These are phyloP conservation scores for Candida glucosophila DNA, from an alignment of 1,139 yeast genomes.

Conservation along the genomic window DNA sequence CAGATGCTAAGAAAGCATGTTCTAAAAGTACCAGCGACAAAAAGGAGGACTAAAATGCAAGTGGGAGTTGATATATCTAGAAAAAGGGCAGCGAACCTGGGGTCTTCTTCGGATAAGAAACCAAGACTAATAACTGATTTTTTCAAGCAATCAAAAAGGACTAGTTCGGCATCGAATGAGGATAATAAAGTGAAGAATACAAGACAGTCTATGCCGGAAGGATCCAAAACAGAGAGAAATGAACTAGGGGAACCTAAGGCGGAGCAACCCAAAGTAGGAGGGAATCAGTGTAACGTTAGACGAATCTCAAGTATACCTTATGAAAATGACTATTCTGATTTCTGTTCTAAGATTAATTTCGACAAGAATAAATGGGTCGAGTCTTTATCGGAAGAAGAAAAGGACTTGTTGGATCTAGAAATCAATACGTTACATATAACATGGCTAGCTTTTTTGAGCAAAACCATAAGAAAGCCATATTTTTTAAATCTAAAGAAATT, in stretches of 20 bases:
- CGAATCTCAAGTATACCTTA: too few relatives aligned
- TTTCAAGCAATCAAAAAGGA: conserved; percentile 11
- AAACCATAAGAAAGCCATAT: conserved; percentile 78
- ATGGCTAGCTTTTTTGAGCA: conserved; percentile 66
- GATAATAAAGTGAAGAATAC: conserved; percentile 1
- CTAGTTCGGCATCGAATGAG: conserved; percentile 2
- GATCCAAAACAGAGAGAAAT: background rate
- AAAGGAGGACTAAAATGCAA: too few relatives aligned
- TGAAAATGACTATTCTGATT: conserved; percentile 7
- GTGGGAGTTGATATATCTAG: too few relatives aligned
- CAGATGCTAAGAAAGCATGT: too few relatives aligned
- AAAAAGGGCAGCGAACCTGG: too few relatives aligned
- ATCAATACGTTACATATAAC: conserved; percentile 59
- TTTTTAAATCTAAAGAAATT: conserved; percentile 67
- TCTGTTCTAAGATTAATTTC: conserved; percentile 20
- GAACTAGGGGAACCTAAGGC: background rate
- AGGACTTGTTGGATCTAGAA: conserved; percentile 55
- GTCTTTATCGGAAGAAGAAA: conserved; percentile 44
- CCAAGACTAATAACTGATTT: conserved; percentile 16
- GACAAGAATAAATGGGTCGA: conserved; percentile 48
- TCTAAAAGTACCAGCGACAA: too few relatives aligned
- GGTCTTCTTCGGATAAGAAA: conserved; percentile 5
- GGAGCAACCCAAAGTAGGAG: too few relatives aligned
- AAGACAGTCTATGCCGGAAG: conserved; percentile 1
- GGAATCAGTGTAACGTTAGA: too few relatives aligned